Conservation (phyloP, 441 rosid genomes). For the Gossypium schwendimanii region DNA sequence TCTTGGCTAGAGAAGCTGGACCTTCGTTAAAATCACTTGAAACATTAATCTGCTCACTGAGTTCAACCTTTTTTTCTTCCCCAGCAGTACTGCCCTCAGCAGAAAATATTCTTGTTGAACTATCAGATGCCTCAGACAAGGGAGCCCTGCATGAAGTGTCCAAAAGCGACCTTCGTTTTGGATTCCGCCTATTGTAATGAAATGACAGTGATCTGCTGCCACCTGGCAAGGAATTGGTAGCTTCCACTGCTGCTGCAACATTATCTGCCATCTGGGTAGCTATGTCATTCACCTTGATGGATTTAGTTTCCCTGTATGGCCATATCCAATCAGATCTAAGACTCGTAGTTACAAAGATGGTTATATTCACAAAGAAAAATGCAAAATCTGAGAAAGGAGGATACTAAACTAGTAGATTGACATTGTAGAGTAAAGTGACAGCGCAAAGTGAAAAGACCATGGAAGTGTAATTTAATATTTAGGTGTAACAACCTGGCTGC, state of each 20-base stretch:
- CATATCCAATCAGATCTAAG: conserved; percentile 22
- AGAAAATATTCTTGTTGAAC: conserved; percentile 27
- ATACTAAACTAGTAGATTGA: not conserved
- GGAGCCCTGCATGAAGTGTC: conserved; percentile 42
- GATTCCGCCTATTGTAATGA: conserved; percentile 77
- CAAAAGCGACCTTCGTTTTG: conserved; percentile 87
- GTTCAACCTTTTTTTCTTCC: conserved; percentile 43
- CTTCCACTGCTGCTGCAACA: conserved; percentile 79
- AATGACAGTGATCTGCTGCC: conserved; percentile 52
- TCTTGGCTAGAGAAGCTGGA: conserved; percentile 62
- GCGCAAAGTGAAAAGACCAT: conserved; percentile 8
- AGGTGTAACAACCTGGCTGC: conserved; percentile 72
- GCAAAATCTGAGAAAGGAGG: conserved; percentile 1
- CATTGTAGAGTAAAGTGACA: not conserved
- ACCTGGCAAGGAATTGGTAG: conserved; percentile 64
- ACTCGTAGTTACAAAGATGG: not conserved
- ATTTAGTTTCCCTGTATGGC: conserved; percentile 84
- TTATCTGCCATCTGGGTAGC: conserved; percentile 83
- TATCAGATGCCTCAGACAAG: conserved; percentile 32
- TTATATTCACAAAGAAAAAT: conserved; percentile 1
- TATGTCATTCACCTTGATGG: conserved; percentile 90
- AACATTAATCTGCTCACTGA: conserved; percentile 33
- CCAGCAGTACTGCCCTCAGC: conserved; percentile 33
- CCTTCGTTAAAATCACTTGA: conserved; percentile 54
- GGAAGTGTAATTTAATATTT: conserved; percentile 10